Base-by-base conservation (phyloP, 345 rosid species). In the Arabis alpina region DNA sequence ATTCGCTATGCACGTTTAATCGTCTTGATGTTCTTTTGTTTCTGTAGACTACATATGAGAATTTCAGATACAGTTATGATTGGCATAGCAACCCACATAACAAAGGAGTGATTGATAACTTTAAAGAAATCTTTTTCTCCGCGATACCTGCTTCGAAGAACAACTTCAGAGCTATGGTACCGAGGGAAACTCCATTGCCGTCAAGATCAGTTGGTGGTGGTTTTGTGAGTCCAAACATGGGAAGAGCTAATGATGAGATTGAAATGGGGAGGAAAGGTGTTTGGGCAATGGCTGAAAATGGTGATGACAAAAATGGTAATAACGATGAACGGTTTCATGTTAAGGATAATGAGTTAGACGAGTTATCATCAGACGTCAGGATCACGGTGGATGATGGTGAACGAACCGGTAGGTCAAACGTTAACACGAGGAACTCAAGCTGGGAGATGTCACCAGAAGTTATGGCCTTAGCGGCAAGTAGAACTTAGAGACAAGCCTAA, bases 231-330 rank as follows among this genome's bases (percentile, higher is more conserved):
- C 97, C 96, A 42, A 93, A 85, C 77, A 87, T 91, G 91, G 96
- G 96, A 30, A 89, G 80, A 70, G 84, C 85, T 2, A 83, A 83
- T 74, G 71, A 75, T 60, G 94, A 93, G 76, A 91, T 89, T 59
- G 98, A 93, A 70, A 91, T 86, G 92, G 97, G 97, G 16, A 86
- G 98, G 78, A 93, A 91, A 63, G 88, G 92, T 1, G 97, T 91
- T 5, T 87, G 97, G 98, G 89, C 88, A 14, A 81, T 88, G 72
- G 70, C 76, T 68, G 93, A 84, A 81, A 86, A 83, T 34, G 91
- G 84, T 62, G 80, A 84, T 32, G 70, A 72, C 43, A 47, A 70
- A 44, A 60, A 66, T 45, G 73, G 32, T 52, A 16, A 64, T 15
- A 78, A 81, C 73, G 85, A 77, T 5, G 87, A 79, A 10, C 82